phyloP scores from a whole-genome alignment of 805 yeast genomes.

The Starmerella apis region DNA sequence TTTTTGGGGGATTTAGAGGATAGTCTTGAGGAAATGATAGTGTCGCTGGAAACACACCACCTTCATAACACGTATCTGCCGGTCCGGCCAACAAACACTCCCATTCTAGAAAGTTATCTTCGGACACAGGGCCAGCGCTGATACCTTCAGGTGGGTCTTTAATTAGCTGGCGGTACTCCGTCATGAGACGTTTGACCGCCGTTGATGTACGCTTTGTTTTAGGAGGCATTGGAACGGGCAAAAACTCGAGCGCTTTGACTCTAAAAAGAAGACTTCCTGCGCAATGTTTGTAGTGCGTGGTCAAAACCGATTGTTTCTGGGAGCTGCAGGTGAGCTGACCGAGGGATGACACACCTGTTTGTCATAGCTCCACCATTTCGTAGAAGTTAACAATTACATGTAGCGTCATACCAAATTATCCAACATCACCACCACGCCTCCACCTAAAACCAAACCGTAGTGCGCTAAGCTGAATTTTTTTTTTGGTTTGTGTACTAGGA shows the following conservation, averaged over 20 bases:
- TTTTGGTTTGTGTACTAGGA: no score
- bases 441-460: no score
- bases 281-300: not conserved
- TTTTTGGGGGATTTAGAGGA: conserved; percentile 71
- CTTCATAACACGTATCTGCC: conserved; percentile 70
- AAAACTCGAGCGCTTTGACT: not conserved
- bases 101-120: conserved; percentile 67
- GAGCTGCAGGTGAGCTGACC: not conserved
- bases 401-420: no score
- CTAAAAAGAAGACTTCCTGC: not conserved
- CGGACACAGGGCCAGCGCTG: conserved; percentile 79
- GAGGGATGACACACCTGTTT: not conserved
- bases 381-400: no score
- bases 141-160: conserved; percentile 91
- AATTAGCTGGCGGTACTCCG: conserved; percentile 77
- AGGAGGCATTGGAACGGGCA: conserved; percentile 6
- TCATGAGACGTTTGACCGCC: conserved; percentile 77
- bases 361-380: no score
- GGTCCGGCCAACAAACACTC: conserved; percentile 81
- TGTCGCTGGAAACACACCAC: conserved; percentile 75
- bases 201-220: conserved; percentile 35
- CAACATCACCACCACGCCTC: no score
- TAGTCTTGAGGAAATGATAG: conserved; percentile 67
- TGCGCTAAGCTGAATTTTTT: no score
- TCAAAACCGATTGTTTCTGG: not conserved